Conservation (phyloP, 179 eudicot species). For the Actinidia chinensis region DNA sequence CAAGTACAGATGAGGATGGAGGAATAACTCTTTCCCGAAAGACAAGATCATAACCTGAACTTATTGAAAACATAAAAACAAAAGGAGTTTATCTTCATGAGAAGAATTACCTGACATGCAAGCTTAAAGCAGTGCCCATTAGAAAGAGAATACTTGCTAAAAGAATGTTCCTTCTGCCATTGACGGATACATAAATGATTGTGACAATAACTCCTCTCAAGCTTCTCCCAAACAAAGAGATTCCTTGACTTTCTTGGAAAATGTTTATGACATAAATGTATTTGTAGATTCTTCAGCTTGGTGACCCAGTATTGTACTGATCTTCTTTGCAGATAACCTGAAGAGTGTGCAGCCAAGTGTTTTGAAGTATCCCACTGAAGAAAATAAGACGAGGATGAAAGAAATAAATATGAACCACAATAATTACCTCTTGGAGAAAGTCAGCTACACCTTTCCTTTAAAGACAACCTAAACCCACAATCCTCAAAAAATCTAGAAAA, state of each 20-base stretch:
- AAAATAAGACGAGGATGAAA: background rate
- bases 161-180: slow-evolving; percentile 56
- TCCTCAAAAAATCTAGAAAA: slow-evolving; percentile 25
- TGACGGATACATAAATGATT: slow-evolving; percentile 39
- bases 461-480: slow-evolving; percentile 80
- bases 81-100: slow-evolving; percentile 75
- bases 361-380: background rate
- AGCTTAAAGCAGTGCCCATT: slow-evolving; percentile 69
- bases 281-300: slow-evolving; percentile 28
- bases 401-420: background rate
- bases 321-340: slow-evolving; percentile 91
- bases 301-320: slow-evolving; percentile 78
- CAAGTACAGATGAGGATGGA: background rate
- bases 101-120: slow-evolving; percentile 80
- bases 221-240: slow-evolving; percentile 44
- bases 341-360: background rate
- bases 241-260: slow-evolving; percentile 51
- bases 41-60: slow-evolving; percentile 49
- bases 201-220: slow-evolving; percentile 51
- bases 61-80: slow-evolving; percentile 59
- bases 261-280: slow-evolving; percentile 50
- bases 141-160: slow-evolving; percentile 57
- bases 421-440: slow-evolving; percentile 87
- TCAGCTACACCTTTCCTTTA: slow-evolving; percentile 90
- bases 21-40: too few species aligned